A percentile compares a stretch with the other conserved stretches of the same genome.
phyloP scores from a whole-genome alignment of 495 filamentous ascomycete genomes.

The Tetracladium marchalianum region DNA sequence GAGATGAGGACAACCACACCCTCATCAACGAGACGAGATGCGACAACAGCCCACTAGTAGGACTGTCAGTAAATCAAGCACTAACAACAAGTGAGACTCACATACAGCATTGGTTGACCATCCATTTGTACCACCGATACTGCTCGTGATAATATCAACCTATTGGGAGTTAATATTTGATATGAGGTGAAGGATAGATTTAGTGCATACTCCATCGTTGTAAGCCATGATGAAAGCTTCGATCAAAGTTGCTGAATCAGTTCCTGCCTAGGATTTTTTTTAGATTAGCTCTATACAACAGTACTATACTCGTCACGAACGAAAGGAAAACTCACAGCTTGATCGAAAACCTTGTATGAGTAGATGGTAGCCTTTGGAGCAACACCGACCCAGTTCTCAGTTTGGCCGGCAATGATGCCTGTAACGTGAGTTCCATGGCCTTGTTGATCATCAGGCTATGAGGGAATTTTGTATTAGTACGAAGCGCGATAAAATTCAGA shows the following conservation, averaged over 20 bases:
- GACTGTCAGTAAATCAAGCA: too few relatives aligned
- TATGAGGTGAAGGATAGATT: conserved; percentile 28
- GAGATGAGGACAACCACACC: conserved; percentile 25
- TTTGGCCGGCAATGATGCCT: conserved; percentile 38
- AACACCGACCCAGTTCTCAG: conserved; percentile 32
- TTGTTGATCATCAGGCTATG: conserved; percentile 17
- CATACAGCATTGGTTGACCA: conserved; percentile 23
- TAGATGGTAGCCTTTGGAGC: conserved; percentile 38
- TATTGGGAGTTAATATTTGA: conserved; percentile 13
- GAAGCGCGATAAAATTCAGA: too few relatives aligned
- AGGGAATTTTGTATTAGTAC: too few relatives aligned
- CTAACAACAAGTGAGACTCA: too few relatives aligned
- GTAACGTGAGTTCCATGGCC: conserved; percentile 41
- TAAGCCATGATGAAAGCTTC: conserved; percentile 31
- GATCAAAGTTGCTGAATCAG: conserved; percentile 23
- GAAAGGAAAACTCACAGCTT: too few relatives aligned
- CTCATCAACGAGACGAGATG: conserved; percentile 21
- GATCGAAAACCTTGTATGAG: conserved; percentile 34
- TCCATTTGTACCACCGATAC: conserved; percentile 22
- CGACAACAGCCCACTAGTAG: too few relatives aligned
- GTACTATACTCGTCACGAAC: too few relatives aligned
- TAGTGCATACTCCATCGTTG: conserved; percentile 31
- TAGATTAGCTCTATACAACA: too few relatives aligned
- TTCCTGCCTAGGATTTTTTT: background rate
- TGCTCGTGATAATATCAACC: conserved; percentile 26